Evolutionary conservation across 257 asterid genomes (phyloP).

Genomic region (Solanum dulcamara): DNA sequence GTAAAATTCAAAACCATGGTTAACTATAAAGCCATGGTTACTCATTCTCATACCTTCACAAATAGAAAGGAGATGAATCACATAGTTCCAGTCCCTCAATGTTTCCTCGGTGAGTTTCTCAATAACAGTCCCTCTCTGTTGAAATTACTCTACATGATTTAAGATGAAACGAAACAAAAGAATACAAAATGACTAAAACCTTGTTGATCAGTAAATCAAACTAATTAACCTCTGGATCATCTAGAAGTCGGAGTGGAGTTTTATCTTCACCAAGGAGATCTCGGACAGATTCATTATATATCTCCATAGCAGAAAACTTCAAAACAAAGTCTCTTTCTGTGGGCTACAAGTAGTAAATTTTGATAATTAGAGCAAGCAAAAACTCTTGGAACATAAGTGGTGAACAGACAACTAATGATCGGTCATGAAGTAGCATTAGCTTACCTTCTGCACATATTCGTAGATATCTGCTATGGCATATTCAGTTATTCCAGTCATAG

Average conservation of each 20-base stretch:
- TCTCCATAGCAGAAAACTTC: constrained; percentile 85
- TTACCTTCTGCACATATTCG: constrained; percentile 30
- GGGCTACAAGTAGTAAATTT: constrained; percentile 12
- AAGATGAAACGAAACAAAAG: not conserved
- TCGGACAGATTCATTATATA: constrained; percentile 80
- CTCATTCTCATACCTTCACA: constrained; percentile 52
- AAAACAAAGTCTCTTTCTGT: constrained; percentile 35
- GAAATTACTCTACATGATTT: not conserved
- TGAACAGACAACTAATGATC: not conserved
- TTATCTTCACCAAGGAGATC: constrained; percentile 71
- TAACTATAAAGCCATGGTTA: not conserved
- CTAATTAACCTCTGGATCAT: constrained; percentile 76
- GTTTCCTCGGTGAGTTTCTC: constrained; percentile 71
- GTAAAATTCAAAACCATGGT: not conserved
- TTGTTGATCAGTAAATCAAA: not conserved
- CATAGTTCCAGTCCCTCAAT: constrained; percentile 45
- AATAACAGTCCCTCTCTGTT: constrained; percentile 77
- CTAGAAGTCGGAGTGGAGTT: constrained; percentile 67
- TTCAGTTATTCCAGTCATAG: constrained; percentile 46
- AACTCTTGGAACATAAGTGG: not conserved
- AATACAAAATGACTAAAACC: not conserved
- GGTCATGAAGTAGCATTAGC: not conserved
- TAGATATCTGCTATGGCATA: constrained; percentile 37
- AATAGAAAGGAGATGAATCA: constrained; percentile 48
- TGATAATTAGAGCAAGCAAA: not conserved